A percentile compares a stretch with the other conserved stretches of the same genome.
Conservation (phyloP, 345 rosid genomes). For the Melastoma malabathricum region DNA sequence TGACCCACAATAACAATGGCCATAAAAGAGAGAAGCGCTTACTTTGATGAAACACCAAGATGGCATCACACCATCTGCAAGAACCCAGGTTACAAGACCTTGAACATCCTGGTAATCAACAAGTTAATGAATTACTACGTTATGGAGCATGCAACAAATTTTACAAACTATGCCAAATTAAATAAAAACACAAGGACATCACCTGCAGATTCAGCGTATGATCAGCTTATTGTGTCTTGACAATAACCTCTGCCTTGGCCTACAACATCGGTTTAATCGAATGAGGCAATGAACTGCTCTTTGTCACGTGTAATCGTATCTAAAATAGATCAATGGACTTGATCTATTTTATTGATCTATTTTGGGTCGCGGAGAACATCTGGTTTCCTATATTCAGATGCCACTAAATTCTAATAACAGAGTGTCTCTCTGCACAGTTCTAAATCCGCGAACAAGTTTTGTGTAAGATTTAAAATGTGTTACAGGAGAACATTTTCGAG, state of each 20-base stretch:
- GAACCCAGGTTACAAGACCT: conserved; percentile 97
- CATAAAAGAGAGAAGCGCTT: conserved; percentile 1
- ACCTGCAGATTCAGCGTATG: conserved; percentile 63
- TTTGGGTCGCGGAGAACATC: too few species aligned
- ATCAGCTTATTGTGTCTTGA: conserved; percentile 45
- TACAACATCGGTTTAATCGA: conserved; percentile 15
- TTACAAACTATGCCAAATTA: background rate
- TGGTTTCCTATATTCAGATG: too few species aligned
- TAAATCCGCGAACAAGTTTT: too few species aligned
- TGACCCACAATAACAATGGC: too few species aligned
- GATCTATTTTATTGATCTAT: too few species aligned
- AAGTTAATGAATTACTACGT: background rate
- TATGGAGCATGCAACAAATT: background rate
- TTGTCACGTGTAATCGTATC: too few species aligned
- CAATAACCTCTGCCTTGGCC: conserved; percentile 74
- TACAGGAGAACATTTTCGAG: too few species aligned
- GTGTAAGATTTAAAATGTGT: too few species aligned
- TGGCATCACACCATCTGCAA: conserved; percentile 85
- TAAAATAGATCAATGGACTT: too few species aligned
- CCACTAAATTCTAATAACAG: too few species aligned
- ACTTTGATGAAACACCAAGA: conserved; percentile 88
- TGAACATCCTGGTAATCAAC: conserved; percentile 60
- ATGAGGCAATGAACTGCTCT: too few species aligned
- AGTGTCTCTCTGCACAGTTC: too few species aligned
- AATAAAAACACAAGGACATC: conserved; percentile 5